Evolutionary conservation across 2,329 filamentous ascomycete species (phyloP).

Genomic region (Colletotrichum plurivorum): DNA sequence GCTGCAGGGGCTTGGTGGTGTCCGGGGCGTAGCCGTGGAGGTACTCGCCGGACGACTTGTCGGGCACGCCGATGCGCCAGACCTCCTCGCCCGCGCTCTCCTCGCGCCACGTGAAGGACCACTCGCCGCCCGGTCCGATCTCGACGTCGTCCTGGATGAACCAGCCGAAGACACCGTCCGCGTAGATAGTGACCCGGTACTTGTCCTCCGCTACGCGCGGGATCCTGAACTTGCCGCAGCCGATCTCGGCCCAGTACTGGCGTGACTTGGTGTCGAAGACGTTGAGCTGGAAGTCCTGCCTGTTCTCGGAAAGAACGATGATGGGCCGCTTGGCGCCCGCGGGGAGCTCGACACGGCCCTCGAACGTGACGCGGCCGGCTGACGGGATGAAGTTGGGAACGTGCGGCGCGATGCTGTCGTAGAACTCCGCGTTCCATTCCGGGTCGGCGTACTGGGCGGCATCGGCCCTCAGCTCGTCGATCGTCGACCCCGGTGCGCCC

Average conservation of each 20-base stretch:
- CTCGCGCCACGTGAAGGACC: conserved; percentile 61
- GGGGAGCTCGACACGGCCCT: conserved; percentile 66
- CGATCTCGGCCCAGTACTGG: conserved; percentile 74
- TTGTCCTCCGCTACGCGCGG: conserved; percentile 68
- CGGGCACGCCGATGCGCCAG: conserved; percentile 74
- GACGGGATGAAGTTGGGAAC: conserved; percentile 72
- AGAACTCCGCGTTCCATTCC: conserved; percentile 71
- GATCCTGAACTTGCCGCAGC: conserved; percentile 64
- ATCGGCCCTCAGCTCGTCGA: conserved; percentile 52
- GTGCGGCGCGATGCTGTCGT: conserved; percentile 71
- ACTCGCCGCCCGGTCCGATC: conserved; percentile 55
- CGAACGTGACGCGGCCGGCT: conserved; percentile 63
- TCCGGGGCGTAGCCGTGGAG: conserved; percentile 68
- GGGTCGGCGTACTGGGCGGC: conserved; percentile 65
- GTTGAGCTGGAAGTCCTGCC: conserved; percentile 55
- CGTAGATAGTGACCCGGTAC: conserved; percentile 75
- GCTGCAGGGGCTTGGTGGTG: conserved; percentile 62
- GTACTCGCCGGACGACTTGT: conserved; percentile 73
- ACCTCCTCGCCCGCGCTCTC: conserved; percentile 71
- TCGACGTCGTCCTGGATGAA: conserved; percentile 66
- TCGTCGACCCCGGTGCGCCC: background rate
- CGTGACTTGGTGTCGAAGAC: conserved; percentile 67
- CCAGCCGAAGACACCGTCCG: conserved; percentile 72
- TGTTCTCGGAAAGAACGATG: conserved; percentile 62
- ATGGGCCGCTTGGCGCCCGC: conserved; percentile 64